Conservation (phyloP, 495 filamentous ascomycete genomes). For the Penicillium pancosmium region DNA sequence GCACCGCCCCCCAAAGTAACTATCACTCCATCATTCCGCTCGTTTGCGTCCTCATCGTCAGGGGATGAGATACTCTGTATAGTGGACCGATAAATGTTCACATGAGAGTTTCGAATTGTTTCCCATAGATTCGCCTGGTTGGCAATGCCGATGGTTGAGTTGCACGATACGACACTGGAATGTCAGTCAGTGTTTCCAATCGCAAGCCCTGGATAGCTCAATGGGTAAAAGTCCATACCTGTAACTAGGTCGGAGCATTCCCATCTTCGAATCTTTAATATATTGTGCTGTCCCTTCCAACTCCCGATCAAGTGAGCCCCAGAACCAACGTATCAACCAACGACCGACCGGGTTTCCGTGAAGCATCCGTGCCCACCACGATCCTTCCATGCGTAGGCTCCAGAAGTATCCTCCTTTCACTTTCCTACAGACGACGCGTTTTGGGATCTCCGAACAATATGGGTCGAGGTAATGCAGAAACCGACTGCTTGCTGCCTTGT, state of each 20-base stretch:
- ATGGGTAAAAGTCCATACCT: constrained; percentile 15
- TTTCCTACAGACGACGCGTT: constrained; percentile 30
- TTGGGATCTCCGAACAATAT: constrained; percentile 47
- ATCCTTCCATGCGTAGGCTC: constrained; percentile 58
- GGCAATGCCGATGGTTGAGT: constrained; percentile 30
- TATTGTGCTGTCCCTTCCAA: constrained; percentile 25
- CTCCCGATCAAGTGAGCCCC: constrained; percentile 24
- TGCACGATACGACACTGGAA: constrained; percentile 29
- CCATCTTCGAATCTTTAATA: constrained; percentile 26
- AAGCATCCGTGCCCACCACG: constrained; percentile 49
- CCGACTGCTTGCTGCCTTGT: constrained; percentile 61
- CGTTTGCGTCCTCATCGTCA: neutral
- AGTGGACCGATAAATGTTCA: constrained; percentile 30
- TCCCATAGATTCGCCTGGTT: constrained; percentile 40
- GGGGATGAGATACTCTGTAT: constrained; percentile 12
- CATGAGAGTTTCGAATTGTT: constrained; percentile 27
- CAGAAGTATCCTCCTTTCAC: constrained; percentile 39
- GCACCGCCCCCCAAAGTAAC: constrained; percentile 19
- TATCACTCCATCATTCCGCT: neutral
- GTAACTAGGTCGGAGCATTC: constrained; percentile 27
- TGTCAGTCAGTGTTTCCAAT: neutral
- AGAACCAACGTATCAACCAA: constrained; percentile 25
- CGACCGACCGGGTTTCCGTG: constrained; percentile 34
- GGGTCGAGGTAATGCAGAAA: constrained; percentile 56
- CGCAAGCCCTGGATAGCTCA: neutral